Evolutionary conservation across 2,329 filamentous ascomycete genomes (phyloP).

Genomic region (Arthroderma uncinatum): DNA sequence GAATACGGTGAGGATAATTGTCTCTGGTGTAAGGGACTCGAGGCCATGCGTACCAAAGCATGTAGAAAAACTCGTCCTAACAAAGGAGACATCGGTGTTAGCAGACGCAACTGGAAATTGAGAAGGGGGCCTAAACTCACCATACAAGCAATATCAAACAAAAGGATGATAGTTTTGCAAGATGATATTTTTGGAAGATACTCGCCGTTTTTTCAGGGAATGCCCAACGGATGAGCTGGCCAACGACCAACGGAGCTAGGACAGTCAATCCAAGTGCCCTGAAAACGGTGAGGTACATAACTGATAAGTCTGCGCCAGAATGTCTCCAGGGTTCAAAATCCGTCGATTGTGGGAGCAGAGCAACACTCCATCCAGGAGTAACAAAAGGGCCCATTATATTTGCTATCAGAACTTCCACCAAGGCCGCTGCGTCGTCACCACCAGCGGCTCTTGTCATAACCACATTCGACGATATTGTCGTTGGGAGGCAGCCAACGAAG

Average conservation of each 20-base stretch:
- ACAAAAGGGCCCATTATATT: constrained; percentile 60
- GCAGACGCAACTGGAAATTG: neutral
- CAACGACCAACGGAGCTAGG: constrained; percentile 51
- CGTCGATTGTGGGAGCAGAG: constrained; percentile 38
- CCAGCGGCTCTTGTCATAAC: constrained; percentile 61
- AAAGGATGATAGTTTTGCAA: constrained; percentile 36
- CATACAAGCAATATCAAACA: constrained; percentile 45
- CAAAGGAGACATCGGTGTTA: constrained; percentile 50
- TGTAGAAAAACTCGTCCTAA: constrained; percentile 31
- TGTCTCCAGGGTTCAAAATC: constrained; percentile 33
- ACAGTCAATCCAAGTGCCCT: constrained; percentile 58
- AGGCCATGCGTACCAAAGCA: constrained; percentile 54
- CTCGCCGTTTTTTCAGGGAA: constrained; percentile 37
- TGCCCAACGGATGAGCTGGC: constrained; percentile 48
- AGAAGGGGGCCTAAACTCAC: constrained; percentile 27
- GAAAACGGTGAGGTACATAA: constrained; percentile 56
- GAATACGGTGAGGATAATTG: constrained; percentile 55
- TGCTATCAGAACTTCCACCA: constrained; percentile 59
- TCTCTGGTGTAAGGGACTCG: constrained; percentile 45
- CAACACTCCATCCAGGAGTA: constrained; percentile 51
- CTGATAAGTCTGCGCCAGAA: constrained; percentile 43
- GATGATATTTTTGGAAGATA: constrained; percentile 43
- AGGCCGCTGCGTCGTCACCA: constrained; percentile 54
- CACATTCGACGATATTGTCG: constrained; percentile 61
- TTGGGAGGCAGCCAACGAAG: constrained; percentile 56